Conservation (phyloP, 2,329 filamentous ascomycete genomes). For the Colletotrichum lentis region DNA sequence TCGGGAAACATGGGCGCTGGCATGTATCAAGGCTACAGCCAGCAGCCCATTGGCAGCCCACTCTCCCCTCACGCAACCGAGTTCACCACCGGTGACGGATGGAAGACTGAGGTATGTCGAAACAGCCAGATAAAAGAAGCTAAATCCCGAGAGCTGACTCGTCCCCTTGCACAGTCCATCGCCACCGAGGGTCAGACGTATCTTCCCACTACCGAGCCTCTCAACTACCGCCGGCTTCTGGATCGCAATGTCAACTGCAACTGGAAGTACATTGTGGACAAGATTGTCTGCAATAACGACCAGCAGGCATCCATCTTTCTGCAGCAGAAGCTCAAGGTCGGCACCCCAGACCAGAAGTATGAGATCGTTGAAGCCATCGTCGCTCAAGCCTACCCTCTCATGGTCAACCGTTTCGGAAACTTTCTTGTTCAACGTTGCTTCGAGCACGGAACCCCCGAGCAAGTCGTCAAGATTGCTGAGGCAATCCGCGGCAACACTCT, state of each 20-base stretch:
- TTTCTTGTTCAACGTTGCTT: conserved; percentile 99
- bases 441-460: conserved; percentile 94
- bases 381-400: conserved; percentile 90
- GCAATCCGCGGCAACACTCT: conserved; percentile 94
- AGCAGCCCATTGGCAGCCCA: conserved; percentile 68
- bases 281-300: conserved; percentile 99
- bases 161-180: conserved; percentile 51
- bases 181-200: conserved; percentile 75
- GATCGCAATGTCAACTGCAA: conserved; percentile 97
- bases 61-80: conserved; percentile 78
- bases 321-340: conserved; percentile 98
- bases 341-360: conserved; percentile 93
- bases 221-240: conserved; percentile 94
- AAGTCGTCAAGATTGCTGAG: conserved; percentile 93
- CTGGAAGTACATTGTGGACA: conserved; percentile 99
- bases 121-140: neutral
- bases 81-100: conserved; percentile 67
- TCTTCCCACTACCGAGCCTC: conserved; percentile 84
- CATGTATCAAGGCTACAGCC: conserved; percentile 60
- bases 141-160: conserved; percentile 25
- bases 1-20: conserved; percentile 52
- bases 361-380: conserved; percentile 98
- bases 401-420: conserved; percentile 99
- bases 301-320: conserved; percentile 99
- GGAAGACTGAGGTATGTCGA: conserved; percentile 63